A percentile compares a stretch with the other conserved stretches of the same genome.
Conservation (phyloP, 331 rosid species). For the Erythrophleum ivorense region DNA sequence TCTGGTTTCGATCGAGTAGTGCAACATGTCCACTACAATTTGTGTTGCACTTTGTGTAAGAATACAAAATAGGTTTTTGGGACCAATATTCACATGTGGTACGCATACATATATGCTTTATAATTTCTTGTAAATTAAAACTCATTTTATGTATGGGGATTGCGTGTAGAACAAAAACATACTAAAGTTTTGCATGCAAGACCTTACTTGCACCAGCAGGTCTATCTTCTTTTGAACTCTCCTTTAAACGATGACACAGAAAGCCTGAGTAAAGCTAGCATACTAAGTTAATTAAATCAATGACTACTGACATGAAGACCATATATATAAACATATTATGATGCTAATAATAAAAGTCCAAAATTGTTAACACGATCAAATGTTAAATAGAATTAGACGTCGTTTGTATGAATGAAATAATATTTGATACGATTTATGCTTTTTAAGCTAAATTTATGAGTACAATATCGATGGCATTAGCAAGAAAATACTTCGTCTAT, state of each 20-base stretch:
- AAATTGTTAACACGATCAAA: no score
- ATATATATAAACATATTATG: no score
- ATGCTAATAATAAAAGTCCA: no score
- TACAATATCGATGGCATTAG: no score
- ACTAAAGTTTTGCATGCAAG: background rate
- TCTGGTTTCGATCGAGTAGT: background rate
- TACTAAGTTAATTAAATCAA: background rate
- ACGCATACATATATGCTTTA: background rate
- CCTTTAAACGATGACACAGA: background rate
- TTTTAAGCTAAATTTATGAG: no score
- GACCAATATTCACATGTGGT: background rate
- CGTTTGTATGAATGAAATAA: no score
- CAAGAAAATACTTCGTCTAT: no score
- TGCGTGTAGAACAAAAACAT: background rate
- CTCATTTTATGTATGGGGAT: background rate
- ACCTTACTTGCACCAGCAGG: background rate
- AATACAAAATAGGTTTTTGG: background rate
- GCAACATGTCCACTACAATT: no score
- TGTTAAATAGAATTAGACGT: no score
- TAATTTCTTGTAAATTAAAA: background rate
- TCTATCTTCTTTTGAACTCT: background rate
- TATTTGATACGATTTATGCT: no score
- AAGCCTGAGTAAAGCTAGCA: background rate
- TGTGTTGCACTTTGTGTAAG: background rate
- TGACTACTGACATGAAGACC: no score